Evolutionary conservation across 441 rosid genomes (phyloP), one percentile per base, ranked within the genome.

Genomic region (Macaranga tanarius): DNA sequence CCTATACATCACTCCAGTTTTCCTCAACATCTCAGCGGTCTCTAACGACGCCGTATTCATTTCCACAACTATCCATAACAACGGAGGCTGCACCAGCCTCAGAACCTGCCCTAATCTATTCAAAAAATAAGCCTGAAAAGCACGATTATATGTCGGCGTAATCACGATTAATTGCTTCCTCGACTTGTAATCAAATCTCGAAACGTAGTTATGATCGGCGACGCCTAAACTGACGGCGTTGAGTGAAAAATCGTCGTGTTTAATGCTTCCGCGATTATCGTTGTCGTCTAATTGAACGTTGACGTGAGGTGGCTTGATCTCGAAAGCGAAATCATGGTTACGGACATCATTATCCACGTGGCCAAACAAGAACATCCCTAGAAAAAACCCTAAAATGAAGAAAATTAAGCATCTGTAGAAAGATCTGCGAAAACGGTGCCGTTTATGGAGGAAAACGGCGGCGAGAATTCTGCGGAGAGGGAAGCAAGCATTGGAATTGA

Each of bases 11-110:
- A 91, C 94, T 50, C 95, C 95, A 0, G 90, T 87, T 79, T 87
- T 90, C 77, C 99, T 88, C 87, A 95, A 72, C 68, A 92, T 77
- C 76, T 90, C 98, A 0, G 95, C 92, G 0, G 99, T 95, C 87
- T 93, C 99, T 74, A 81, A 71, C 56, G 98, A 87, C 38, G 91
- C 96, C 7, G 70, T 71, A 45, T 87, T 82, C 55, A 72, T 83
- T 77, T 95, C 99, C 75, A 91, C 98, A 79, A 92, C 98, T 44
- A 95, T 86, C 99, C 99, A 95, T 72, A 95, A 75, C 58, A 95
- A n/a, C 22, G 99, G 99, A 45, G 93, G 88, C 69, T 80, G 83
- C 74, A 91, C 94, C n/a, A 90, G 84, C 82, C 92, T 85, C 84
- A 92, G 74, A 44, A 87, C 85, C 71, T 95, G 97, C 67, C 89